A percentile compares a stretch with the other conserved stretches of the same genome.
These are phyloP conservation scores for Apiospora saccharicola DNA, from an alignment of 2,329 filamentous ascomycete genomes.

Conservation along the genomic window DNA sequence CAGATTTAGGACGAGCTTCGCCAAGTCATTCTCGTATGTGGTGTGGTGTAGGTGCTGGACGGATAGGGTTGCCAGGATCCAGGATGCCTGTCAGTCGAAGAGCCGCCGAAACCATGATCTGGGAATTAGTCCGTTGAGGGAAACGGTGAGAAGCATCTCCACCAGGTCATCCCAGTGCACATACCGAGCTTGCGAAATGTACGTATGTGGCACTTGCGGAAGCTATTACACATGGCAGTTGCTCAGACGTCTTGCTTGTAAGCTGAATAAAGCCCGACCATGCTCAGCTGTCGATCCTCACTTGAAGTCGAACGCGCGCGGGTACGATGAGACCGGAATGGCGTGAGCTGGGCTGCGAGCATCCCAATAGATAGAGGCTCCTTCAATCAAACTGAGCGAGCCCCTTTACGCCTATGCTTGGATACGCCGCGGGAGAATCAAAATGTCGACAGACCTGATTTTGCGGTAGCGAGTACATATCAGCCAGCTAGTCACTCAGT, in stretches of 20 bases:
- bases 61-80: slow-evolving; percentile 22
- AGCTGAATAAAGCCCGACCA: slow-evolving; percentile 8
- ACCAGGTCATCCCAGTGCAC: slow-evolving; percentile 20
- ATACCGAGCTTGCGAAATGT: not conserved
- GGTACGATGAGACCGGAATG: not conserved
- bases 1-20: slow-evolving; percentile 22
- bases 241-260: slow-evolving; percentile 18
- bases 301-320: slow-evolving; percentile 8
- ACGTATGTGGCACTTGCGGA: slow-evolving; percentile 25
- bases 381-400: not conserved
- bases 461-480: not conserved
- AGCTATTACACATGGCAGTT: slow-evolving; percentile 20
- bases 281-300: slow-evolving; percentile 11
- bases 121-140: slow-evolving; percentile 18
- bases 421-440: not conserved
- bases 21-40: slow-evolving; percentile 23
- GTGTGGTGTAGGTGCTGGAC: slow-evolving; percentile 19
- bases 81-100: slow-evolving; percentile 16
- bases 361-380: not conserved
- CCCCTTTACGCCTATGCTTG: not conserved
- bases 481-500: not conserved
- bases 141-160: slow-evolving; percentile 21
- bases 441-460: too few species aligned
- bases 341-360: not conserved
- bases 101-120: slow-evolving; percentile 23